Conservation (phyloP, 495 filamentous ascomycete species). For the Stereocaulon alpinum region DNA sequence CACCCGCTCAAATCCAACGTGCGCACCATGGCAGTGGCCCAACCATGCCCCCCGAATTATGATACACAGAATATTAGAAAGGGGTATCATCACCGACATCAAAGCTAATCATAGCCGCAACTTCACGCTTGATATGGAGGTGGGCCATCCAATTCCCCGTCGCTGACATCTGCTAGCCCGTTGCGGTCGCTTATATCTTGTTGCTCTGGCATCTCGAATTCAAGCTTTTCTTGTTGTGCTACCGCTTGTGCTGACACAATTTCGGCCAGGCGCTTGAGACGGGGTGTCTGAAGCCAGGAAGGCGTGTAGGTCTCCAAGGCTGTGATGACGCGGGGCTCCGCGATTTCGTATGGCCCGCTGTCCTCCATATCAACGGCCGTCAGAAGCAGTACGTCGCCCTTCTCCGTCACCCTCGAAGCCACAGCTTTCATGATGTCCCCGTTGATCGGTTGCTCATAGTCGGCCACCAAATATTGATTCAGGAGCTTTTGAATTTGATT, state of each 20-base stretch:
- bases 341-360: conserved; percentile 98
- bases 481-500: conserved; percentile 99
- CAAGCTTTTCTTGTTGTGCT: conserved; percentile 80
- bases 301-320: conserved; percentile 97
- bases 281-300: conserved; percentile 92
- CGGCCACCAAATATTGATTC: conserved; percentile 96
- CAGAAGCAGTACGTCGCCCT: conserved; percentile 89
- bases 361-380: conserved; percentile 98
- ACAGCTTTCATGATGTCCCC: conserved; percentile 99
- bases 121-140: neutral
- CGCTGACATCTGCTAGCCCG: conserved; percentile 4
- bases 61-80: conserved; percentile 18
- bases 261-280: conserved; percentile 87
- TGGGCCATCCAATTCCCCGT: conserved; percentile 1
- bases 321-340: conserved; percentile 89
- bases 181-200: conserved; percentile 4
- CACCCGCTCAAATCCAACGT: conserved; percentile 20
- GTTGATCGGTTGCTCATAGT: conserved; percentile 99
- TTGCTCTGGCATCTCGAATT: conserved; percentile 35
- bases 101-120: conserved; percentile 3
- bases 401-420: conserved; percentile 92
- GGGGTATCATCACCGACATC: conserved; percentile 17
- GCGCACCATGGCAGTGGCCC: conserved; percentile 13
- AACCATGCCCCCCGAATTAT: conserved; percentile 17
- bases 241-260: conserved; percentile 95